These are phyloP conservation scores for Trifolium repens DNA, from an alignment of 306 rosid species.

Conservation along the genomic window DNA sequence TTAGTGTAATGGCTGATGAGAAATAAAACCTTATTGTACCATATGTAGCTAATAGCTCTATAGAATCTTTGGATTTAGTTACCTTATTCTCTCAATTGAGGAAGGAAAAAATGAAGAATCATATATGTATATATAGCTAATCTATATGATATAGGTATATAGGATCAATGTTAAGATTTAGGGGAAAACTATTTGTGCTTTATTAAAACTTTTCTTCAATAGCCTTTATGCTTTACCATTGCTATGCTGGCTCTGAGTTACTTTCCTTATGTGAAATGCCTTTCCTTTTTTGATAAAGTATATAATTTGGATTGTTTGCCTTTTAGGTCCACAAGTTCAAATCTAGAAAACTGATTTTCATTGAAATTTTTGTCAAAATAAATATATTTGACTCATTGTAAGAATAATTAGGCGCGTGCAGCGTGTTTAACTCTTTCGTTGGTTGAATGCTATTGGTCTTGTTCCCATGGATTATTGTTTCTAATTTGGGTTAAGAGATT, in stretches of 20 bases:
- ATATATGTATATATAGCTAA: not conserved
- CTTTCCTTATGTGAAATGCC: constrained; percentile 4
- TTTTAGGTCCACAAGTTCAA: constrained; percentile 32
- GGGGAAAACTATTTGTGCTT: constrained; percentile 22
- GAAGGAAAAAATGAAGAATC: not conserved
- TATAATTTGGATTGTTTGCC: not conserved
- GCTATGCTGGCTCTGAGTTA: not conserved
- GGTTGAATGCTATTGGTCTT: constrained; percentile 17
- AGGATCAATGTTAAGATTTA: constrained; percentile 5
- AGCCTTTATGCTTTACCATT: constrained; percentile 7
- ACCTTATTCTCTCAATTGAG: constrained; percentile 7
- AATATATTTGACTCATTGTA: not conserved
- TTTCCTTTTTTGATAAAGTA: not conserved
- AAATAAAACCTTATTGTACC: not conserved
- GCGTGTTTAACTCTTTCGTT: not conserved
- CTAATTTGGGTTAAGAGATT: constrained; percentile 35
- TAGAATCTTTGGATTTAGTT: constrained; percentile 17
- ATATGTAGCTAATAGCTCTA: not conserved
- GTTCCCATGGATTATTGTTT: constrained; percentile 21
- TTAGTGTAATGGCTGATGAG: not conserved
- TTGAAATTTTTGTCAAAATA: not conserved
- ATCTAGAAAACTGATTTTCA: not conserved
- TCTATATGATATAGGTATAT: not conserved
- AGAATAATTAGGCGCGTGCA: not conserved
- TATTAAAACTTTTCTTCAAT: constrained; percentile 25